phyloP scores from a whole-genome alignment of 371 early-diverging fungal species.

The Mortierella sp. region DNA sequence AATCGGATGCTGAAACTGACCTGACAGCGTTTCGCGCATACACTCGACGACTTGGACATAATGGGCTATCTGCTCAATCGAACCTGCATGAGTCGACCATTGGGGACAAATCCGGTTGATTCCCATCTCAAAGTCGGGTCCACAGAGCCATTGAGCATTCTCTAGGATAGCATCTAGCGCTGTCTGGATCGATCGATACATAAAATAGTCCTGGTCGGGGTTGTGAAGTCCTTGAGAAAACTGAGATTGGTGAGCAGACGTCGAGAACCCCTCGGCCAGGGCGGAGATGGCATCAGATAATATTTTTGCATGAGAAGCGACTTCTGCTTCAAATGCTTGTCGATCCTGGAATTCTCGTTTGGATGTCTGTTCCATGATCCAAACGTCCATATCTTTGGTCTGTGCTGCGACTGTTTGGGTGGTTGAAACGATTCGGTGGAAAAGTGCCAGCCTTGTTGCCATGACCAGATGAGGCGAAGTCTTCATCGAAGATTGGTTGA shows the following conservation, averaged over 20 bases:
- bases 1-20: conserved; percentile 34
- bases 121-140: conserved; percentile 45
- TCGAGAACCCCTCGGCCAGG: conserved; percentile 16
- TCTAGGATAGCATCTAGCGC: conserved; percentile 31
- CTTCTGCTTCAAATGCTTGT: conserved; percentile 20
- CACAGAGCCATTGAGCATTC: conserved; percentile 44
- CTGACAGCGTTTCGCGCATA: conserved; percentile 41
- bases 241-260: conserved; percentile 5
- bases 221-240: not conserved
- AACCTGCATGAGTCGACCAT: conserved; percentile 27
- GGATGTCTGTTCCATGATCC: conserved; percentile 29
- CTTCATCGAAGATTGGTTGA: conserved; percentile 12
- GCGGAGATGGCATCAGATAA: conserved; percentile 15
- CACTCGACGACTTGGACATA: conserved; percentile 50
- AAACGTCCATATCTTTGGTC: conserved; percentile 27
- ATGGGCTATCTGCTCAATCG: conserved; percentile 41
- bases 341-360: conserved; percentile 33
- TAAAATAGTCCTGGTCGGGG: conserved; percentile 23
- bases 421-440: conserved; percentile 34
- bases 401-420: conserved; percentile 25
- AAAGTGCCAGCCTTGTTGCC: conserved; percentile 40
- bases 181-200: conserved; percentile 29
- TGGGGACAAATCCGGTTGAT: conserved; percentile 42
- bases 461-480: conserved; percentile 19
- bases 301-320: conserved; percentile 18